Conservation (phyloP, 345 rosid species). For the Linum usitatissimum region DNA sequence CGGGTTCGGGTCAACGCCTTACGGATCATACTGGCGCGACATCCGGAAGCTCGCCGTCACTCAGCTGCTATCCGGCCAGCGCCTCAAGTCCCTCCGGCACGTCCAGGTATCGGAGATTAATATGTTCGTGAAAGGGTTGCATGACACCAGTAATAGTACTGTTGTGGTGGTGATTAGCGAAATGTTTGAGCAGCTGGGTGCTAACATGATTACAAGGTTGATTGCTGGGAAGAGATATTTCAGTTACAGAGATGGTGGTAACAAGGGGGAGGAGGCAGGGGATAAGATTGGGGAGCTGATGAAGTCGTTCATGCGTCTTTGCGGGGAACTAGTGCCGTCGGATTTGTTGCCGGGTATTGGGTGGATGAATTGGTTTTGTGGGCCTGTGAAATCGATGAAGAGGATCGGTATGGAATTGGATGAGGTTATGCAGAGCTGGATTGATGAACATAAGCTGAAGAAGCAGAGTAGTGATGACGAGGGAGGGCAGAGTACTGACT, state of each 20-base stretch:
- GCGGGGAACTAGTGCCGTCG: constrained; percentile 19
- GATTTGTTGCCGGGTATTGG: constrained; percentile 24
- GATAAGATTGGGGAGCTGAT: constrained; percentile 15
- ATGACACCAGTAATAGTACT: background rate
- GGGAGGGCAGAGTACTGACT: constrained; percentile 9
- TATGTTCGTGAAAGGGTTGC: background rate
- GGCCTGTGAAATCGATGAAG: constrained; percentile 11
- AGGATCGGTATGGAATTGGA: constrained; percentile 22
- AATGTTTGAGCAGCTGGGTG: background rate
- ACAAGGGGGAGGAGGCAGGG: constrained; percentile 19
- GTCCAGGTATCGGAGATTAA: background rate
- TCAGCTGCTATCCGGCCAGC: background rate
- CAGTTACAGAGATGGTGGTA: background rate
- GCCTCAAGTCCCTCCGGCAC: background rate
- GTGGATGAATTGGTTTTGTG: constrained; percentile 19
- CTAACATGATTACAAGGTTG: background rate
- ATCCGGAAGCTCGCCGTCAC: background rate
- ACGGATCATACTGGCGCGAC: background rate
- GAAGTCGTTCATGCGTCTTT: constrained; percentile 20
- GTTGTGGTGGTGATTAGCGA: background rate
- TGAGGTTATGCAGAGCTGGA: constrained; percentile 19
- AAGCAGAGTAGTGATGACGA: background rate
- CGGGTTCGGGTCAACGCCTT: background rate
- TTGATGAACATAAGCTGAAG: constrained; percentile 24
- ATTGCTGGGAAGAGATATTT: constrained; percentile 22